A percentile compares a stretch with the other conserved stretches of the same genome.
These are phyloP conservation scores for Thalassiosira exigua DNA, from an alignment of 352 stramenopile species.

Conservation along the genomic window DNA sequence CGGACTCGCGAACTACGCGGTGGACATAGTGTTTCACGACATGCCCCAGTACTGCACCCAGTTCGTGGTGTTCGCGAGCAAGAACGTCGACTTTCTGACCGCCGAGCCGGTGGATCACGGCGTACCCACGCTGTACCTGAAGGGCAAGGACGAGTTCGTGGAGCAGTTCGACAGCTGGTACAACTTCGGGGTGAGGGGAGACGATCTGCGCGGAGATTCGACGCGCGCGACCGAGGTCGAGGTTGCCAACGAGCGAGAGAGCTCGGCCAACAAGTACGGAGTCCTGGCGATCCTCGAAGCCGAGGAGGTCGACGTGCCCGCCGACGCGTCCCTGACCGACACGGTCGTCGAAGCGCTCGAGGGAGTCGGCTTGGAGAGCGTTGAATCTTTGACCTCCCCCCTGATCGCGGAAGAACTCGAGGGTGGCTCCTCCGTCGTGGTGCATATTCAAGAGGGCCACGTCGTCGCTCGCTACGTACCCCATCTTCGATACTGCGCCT, in stretches of 20 bases:
- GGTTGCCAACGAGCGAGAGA: no score
- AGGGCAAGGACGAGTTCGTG: no score
- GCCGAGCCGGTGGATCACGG: background rate
- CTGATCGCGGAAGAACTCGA: background rate
- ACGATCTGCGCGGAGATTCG: no score
- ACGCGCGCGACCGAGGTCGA: background rate
- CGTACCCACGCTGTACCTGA: background rate
- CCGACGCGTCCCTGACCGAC: background rate
- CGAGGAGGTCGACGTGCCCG: background rate
- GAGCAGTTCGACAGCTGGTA: no score
- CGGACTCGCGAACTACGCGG: constrained; percentile 79
- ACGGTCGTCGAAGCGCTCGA: background rate
- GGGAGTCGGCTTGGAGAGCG: background rate
- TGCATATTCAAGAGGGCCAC: background rate
- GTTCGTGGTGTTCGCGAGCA: constrained; percentile 45
- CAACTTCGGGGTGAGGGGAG: no score
- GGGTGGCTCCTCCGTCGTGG: background rate
- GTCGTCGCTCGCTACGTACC: background rate
- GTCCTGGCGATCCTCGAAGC: background rate
- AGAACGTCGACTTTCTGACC: constrained; percentile 68
- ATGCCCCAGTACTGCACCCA: background rate
- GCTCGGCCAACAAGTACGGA: no score
- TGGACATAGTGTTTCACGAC: constrained; percentile 4
- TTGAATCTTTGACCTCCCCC: background rate
- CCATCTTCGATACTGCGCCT: background rate